Percentiles rank a stretch among this genome's conserved stretches.
These are phyloP conservation scores for Candida nonsorbophila DNA, from an alignment of 805 yeast species.

Conservation along the genomic window DNA sequence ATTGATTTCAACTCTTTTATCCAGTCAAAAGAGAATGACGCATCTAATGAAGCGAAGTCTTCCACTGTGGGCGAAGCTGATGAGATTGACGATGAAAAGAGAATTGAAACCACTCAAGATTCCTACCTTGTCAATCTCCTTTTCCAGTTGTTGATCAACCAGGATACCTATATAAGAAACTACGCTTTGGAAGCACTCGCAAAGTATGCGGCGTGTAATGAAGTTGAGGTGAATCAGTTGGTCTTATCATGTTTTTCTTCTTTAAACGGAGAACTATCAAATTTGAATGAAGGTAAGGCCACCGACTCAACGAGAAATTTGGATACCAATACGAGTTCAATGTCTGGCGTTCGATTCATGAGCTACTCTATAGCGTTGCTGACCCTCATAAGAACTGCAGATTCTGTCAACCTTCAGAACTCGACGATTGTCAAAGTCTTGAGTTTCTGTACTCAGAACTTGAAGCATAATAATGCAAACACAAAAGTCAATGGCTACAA, in stretches of 20 bases:
- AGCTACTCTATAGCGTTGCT: slow-evolving; percentile 32
- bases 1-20: slow-evolving; percentile 22
- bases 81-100: slow-evolving; percentile 13
- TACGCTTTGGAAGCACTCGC: slow-evolving; percentile 28
- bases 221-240: slow-evolving; percentile 30
- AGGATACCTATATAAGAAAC: slow-evolving; percentile 28
- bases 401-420: slow-evolving; percentile 28
- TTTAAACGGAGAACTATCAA: slow-evolving; percentile 15
- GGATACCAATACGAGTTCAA: slow-evolving; percentile 7
- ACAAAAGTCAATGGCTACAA: slow-evolving; percentile 15
- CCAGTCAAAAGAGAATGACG: slow-evolving; percentile 4
- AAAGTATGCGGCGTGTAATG: slow-evolving; percentile 21
- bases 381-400: slow-evolving; percentile 31
- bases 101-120: slow-evolving; percentile 14
- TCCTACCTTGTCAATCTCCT: slow-evolving; percentile 25
- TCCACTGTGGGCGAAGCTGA: slow-evolving; percentile 5
- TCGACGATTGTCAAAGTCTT: slow-evolving; percentile 35
- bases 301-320: slow-evolving; percentile 4
- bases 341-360: slow-evolving; percentile 16
- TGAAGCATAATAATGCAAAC: slow-evolving; percentile 29
- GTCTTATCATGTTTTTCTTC: slow-evolving; percentile 24
- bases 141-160: slow-evolving; percentile 26
- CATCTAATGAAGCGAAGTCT: slow-evolving; percentile 5
- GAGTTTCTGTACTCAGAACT: slow-evolving; percentile 41
- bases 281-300: slow-evolving; percentile 3